A percentile compares a stretch with the other conserved stretches of the same genome.
Evolutionary conservation across 2,329 filamentous ascomycete genomes (phyloP).

Genomic region (Harringtonia aguacate): DNA sequence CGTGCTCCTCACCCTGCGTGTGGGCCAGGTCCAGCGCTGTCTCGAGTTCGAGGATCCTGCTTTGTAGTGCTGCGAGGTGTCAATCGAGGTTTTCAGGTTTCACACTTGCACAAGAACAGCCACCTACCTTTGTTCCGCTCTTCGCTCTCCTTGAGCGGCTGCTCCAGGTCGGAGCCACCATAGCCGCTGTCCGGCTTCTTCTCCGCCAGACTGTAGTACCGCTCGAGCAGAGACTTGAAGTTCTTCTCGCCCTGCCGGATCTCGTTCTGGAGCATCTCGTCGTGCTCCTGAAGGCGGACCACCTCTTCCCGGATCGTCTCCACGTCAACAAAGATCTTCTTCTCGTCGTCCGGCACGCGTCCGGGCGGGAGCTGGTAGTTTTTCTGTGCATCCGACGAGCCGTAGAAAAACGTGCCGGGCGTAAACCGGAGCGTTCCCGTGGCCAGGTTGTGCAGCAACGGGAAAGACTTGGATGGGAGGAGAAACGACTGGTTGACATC

Average conservation of each 20-base stretch:
- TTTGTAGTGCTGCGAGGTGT: slow-evolving; percentile 3
- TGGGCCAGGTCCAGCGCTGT: slow-evolving; percentile 6
- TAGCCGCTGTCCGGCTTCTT: slow-evolving; percentile 7
- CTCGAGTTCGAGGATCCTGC: slow-evolving; percentile 10
- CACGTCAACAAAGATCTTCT: slow-evolving; percentile 20
- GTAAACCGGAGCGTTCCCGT: slow-evolving; percentile 11
- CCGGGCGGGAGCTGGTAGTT: slow-evolving; percentile 9
- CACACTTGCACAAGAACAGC: too few relatives aligned
- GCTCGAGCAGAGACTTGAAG: slow-evolving; percentile 10
- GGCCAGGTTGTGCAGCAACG: slow-evolving; percentile 13
- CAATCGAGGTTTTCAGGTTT: too few relatives aligned
- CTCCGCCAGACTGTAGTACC: slow-evolving; percentile 8
- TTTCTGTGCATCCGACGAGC: slow-evolving; percentile 1
- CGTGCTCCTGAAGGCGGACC: slow-evolving; percentile 13
- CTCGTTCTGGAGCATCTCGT: slow-evolving; percentile 15
- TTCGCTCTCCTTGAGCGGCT: slow-evolving; percentile 4
- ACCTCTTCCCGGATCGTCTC: slow-evolving; percentile 22
- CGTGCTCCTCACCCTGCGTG: slow-evolving; percentile 7
- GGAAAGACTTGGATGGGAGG: slow-evolving; percentile 12
- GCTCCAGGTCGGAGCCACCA: slow-evolving; percentile 2
- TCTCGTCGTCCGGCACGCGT: slow-evolving; percentile 10
- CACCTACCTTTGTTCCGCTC: slow-evolving; percentile 9
- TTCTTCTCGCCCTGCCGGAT: slow-evolving; percentile 13
- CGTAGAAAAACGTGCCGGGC: slow-evolving; percentile 9
- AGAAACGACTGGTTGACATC: slow-evolving; percentile 12